Evolutionary conservation across 129 eudicot genomes (phyloP).

Genomic region (Lactuca saligna): DNA sequence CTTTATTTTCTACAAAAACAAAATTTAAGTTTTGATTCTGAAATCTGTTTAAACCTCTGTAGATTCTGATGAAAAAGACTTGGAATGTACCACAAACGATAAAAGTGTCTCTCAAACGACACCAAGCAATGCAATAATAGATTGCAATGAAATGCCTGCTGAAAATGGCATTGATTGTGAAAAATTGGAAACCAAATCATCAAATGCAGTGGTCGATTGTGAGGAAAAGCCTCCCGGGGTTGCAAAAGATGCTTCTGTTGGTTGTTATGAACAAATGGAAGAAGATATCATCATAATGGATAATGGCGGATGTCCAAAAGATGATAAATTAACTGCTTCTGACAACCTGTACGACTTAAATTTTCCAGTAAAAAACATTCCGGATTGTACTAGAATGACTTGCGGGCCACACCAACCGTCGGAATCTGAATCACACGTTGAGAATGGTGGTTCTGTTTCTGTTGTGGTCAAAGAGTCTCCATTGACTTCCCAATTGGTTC

Average conservation of each 20-base stretch:
- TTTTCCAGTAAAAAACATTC: conserved; percentile 22
- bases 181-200: conserved; percentile 1
- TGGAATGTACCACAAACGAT: not conserved
- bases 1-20: not conserved
- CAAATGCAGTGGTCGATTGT: conserved; percentile 11
- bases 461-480: conserved; percentile 20
- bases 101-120: not conserved
- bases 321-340: not conserved
- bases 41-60: not conserved
- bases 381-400: not conserved
- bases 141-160: not conserved
- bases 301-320: conserved; percentile 3
- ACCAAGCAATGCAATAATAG: not conserved
- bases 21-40: not conserved
- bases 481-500: conserved; percentile 15
- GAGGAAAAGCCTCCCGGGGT: conserved; percentile 10
- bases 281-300: conserved; percentile 4
- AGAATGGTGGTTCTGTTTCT: conserved; percentile 13
- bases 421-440: conserved; percentile 14
- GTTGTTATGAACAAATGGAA: conserved; percentile 1
- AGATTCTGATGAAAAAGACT: not conserved
- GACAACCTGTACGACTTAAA: conserved; percentile 30
- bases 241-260: conserved; percentile 9
- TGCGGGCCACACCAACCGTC: conserved; percentile 7
- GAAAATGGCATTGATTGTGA: conserved; percentile 13